Conservation (phyloP, 108 stramenopile species). For the Nitzschia sp. region DNA sequence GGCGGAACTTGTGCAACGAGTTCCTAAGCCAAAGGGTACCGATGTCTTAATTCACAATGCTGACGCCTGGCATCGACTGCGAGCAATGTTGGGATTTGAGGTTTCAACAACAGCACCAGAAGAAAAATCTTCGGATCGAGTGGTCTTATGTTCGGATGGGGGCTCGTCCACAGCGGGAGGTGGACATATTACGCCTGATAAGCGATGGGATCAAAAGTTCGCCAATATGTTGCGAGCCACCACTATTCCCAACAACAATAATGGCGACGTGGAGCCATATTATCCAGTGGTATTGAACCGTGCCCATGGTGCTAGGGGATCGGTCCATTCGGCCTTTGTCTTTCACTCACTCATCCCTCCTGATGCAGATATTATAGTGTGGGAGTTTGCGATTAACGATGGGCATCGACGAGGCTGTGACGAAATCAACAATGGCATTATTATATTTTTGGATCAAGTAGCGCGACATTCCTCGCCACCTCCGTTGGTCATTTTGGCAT, state of each 20-base stretch:
- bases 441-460: neutral
- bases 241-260: neutral
- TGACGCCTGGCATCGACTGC: too few species aligned
- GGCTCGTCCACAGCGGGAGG: neutral
- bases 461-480: neutral
- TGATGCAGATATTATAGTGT: neutral
- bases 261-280: neutral
- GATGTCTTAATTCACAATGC: too few species aligned
- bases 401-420: neutral
- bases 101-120: neutral
- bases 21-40: neutral
- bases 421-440: conserved; percentile 8
- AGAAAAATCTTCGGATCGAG: neutral
- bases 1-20: neutral
- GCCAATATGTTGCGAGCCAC: neutral
- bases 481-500: neutral
- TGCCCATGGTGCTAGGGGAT: conserved; percentile 3
- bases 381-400: conserved; percentile 1
- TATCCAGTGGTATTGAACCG: neutral
- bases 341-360: neutral
- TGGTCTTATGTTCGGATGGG: neutral
- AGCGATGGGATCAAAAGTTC: neutral
- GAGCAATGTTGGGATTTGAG: neutral
- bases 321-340: conserved; percentile 1
- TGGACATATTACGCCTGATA: neutral